These are phyloP conservation scores for Sporothrix schenckii DNA, from an alignment of 2,329 filamentous ascomycete genomes.

Conservation along the genomic window DNA sequence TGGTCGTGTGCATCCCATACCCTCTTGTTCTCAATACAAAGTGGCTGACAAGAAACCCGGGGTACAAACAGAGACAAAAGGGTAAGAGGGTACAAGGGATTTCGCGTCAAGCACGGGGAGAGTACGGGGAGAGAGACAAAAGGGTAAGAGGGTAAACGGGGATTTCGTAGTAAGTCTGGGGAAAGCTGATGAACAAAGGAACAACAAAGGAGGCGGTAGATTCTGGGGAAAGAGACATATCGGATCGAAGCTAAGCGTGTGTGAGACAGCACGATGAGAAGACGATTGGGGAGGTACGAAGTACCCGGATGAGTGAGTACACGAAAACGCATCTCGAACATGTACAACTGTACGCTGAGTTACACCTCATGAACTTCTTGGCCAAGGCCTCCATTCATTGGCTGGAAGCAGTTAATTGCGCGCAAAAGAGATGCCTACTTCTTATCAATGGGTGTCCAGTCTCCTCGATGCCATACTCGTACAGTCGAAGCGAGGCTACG, in stretches of 20 bases:
- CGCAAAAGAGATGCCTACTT: background rate
- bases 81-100: background rate
- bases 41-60: constrained; percentile 13
- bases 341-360: background rate
- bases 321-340: background rate
- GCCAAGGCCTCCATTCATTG: background rate
- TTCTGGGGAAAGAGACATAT: background rate
- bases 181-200: constrained; percentile 1
- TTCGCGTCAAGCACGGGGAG: no score
- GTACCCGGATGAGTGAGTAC: background rate
- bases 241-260: background rate
- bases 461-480: background rate
- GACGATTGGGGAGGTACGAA: background rate
- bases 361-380: no score
- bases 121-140: no score
- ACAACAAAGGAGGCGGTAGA: background rate
- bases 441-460: constrained; percentile 6
- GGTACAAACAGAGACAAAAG: background rate
- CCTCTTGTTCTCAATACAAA: background rate
- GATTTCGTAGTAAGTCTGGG: background rate
- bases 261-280: background rate
- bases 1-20: background rate
- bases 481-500: constrained; percentile 15
- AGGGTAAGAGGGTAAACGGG: background rate
- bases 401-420: background rate